Evolutionary conservation across 2,329 filamentous ascomycete species (phyloP).

Genomic region (Pseudogymnoascus sp.): DNA sequence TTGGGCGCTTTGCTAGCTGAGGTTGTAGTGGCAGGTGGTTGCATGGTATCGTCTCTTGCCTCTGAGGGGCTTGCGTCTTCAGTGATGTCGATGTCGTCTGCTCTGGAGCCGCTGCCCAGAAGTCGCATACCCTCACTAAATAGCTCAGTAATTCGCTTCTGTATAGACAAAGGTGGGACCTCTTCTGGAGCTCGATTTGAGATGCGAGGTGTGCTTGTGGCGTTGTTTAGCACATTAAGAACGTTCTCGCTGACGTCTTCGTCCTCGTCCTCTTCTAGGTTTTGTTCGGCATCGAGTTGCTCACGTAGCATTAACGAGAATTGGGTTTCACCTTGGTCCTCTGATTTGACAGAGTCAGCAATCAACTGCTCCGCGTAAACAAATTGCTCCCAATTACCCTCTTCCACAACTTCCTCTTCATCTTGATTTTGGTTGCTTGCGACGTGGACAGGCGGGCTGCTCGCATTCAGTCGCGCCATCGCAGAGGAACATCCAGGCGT

Average conservation of each 20-base stretch:
- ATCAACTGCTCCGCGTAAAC: not conserved
- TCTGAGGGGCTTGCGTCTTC: not conserved
- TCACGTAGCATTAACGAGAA: not conserved
- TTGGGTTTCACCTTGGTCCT: not conserved
- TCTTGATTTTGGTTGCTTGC: not conserved
- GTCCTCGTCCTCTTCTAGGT: constrained; percentile 5
- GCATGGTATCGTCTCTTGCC: not conserved
- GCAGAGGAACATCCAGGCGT: not conserved
- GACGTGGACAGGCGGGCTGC: not conserved
- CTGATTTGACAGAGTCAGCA: not conserved
- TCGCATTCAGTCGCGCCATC: not conserved
- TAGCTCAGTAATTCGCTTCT: not conserved
- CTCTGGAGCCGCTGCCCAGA: not conserved
- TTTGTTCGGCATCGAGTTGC: not conserved
- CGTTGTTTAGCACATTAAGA: not conserved
- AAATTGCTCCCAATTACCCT: not conserved
- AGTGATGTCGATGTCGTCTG: not conserved
- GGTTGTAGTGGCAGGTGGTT: not conserved
- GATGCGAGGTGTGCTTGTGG: not conserved
- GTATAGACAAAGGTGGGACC: not conserved
- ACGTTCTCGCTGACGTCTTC: not conserved
- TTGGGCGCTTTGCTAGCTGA: not conserved
- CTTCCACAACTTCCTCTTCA: not conserved
- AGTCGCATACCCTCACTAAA: not conserved
- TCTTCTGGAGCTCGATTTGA: not conserved